Conservation (phyloP, 805 yeast genomes). For the Wickerhamiella vanderwaltii region DNA sequence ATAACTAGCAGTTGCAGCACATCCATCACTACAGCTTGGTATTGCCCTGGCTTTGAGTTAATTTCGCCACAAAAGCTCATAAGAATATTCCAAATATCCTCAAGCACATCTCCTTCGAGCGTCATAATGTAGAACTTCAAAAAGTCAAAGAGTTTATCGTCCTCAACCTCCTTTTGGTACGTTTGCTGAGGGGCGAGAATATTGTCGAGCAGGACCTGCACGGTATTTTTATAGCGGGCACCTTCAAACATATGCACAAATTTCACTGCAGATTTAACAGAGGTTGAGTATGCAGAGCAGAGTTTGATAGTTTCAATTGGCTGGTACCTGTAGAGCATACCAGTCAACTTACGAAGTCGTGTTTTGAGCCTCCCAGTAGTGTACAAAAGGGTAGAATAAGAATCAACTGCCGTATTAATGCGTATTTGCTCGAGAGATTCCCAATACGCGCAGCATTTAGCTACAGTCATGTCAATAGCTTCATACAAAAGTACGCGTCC, state of each 20-base stretch:
- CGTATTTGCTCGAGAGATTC: conserved; percentile 15
- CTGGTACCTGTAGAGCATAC: conserved; percentile 16
- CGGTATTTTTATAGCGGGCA: conserved; percentile 16
- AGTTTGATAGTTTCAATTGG: conserved; percentile 17
- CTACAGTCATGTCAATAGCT: conserved; percentile 16
- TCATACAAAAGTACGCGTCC: conserved; percentile 28
- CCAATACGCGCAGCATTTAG: conserved; percentile 20
- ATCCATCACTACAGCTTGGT: conserved; percentile 39
- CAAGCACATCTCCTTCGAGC: conserved; percentile 62
- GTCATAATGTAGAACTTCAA: conserved; percentile 49
- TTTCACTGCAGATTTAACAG: conserved; percentile 15
- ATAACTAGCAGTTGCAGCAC: conserved; percentile 35
- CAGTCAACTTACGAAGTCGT: conserved; percentile 21
- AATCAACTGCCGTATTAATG: not conserved
- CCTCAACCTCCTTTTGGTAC: not conserved
- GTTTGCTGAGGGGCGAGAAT: conserved; percentile 6
- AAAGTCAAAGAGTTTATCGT: conserved; percentile 9
- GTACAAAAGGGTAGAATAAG: conserved; percentile 15
- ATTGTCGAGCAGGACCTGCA: conserved; percentile 14
- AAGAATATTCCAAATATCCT: conserved; percentile 60
- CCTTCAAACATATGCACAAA: conserved; percentile 22
- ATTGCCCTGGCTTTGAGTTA: conserved; percentile 35
- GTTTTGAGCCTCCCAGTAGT: conserved; percentile 22
- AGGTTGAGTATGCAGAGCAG: conserved; percentile 10
- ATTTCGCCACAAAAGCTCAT: conserved; percentile 50